Base-by-base conservation (phyloP, 2,329 filamentous ascomycete genomes). In the Periconia digitata region DNA sequence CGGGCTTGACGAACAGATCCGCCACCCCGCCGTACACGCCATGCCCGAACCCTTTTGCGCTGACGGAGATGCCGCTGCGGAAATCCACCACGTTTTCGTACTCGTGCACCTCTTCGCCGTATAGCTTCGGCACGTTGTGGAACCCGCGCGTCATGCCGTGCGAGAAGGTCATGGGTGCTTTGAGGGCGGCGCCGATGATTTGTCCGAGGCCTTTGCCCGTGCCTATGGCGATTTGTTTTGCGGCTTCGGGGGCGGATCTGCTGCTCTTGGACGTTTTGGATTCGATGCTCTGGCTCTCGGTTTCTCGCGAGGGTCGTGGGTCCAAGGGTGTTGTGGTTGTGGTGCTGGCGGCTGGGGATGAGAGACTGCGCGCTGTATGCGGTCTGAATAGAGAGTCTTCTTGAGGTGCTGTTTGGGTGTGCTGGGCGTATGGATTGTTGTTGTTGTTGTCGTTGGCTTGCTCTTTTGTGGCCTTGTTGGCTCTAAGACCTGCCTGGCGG, bases 111-210 rank as follows among this genome's bases (percentile, higher is more conserved):
- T 88, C 82, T 60, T 96, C 91, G 29, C 90, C 87, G 64, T 95
- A 95, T 1, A 95, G 74, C 56, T 83, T 85, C 0, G 91, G 91
- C 8, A 87, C 84, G 60, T 96, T 95, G 62, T 92, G 87, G 66
- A 95, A 95, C 0, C 90, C 91, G 67, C 86, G 85, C 1, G 90
- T 87, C 27, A 95, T 70, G 0, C 87, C 87, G 38, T 95, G 73
- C 43, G 87, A 88, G 51, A 95, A 85, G 61, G 92, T 88, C 78
- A 92, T 86, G 0, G 90, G 91, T 2, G 85, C 84, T 58, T 87
- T 89, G 44, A 92, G 74, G 3, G 87, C 81, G 15, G 87, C 84
- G 7, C 80, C 80, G 3, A 91, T 83, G 43, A 92, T 85, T 12
- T 84, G 82, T 8, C 82, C 79, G 23, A 90, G 79, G 1, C 85